Evolutionary conservation across 1,284 basidiomycete genomes (phyloP).

Genomic region (Cronartium quercuum): DNA sequence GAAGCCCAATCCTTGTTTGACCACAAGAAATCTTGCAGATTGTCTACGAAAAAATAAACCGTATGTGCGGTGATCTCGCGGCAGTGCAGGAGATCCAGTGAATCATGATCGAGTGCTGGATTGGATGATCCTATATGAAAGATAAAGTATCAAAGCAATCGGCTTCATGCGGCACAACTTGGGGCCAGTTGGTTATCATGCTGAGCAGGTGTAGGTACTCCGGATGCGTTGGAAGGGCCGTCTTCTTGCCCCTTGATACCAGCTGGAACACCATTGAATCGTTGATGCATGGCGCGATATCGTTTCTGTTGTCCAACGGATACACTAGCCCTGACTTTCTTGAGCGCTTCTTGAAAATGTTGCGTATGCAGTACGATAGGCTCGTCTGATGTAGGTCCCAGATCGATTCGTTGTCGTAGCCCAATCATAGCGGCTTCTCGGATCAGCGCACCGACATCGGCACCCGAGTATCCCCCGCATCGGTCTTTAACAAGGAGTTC

Average conservation of each 20-base stretch:
- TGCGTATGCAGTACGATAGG: constrained; percentile 36
- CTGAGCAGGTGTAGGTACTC: no score
- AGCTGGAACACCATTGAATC: constrained; percentile 63
- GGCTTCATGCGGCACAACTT: no score
- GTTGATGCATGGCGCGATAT: constrained; percentile 70
- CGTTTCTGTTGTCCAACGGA: constrained; percentile 68
- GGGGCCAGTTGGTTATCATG: no score
- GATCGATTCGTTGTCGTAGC: constrained; percentile 52
- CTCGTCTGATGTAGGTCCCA: constrained; percentile 22
- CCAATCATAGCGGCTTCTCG: constrained; percentile 84
- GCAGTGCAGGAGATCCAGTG: no score
- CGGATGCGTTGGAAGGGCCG: no score
- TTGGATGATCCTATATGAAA: no score
- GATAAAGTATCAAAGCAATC: no score
- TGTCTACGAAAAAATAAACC: no score
- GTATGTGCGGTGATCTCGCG: no score
- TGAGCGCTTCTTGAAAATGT: constrained; percentile 70
- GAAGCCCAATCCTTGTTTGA: no score
- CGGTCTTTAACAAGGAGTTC: constrained; percentile 42
- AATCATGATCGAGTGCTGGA: no score
- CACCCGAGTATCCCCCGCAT: constrained; percentile 84
- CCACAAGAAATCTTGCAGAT: no score
- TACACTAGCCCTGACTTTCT: constrained; percentile 82
- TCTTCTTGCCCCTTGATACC: constrained; percentile 17
- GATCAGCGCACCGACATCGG: constrained; percentile 77